Percentiles rank a stretch among this genome's conserved stretches.
These are phyloP conservation scores for Colletotrichum gloeosporioides DNA, from an alignment of 2,329 filamentous ascomycete species.

Conservation along the genomic window DNA sequence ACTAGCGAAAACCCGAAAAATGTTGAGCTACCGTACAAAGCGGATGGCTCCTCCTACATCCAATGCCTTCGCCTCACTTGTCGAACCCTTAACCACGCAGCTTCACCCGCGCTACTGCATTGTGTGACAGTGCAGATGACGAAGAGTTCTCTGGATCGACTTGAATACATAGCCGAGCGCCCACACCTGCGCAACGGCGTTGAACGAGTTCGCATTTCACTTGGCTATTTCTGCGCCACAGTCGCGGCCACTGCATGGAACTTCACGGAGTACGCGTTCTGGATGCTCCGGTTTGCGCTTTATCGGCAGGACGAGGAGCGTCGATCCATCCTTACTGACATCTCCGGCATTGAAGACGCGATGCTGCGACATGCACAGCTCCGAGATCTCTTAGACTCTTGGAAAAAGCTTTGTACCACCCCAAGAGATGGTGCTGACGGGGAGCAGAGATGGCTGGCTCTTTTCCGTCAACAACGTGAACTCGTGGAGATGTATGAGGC, in stretches of 20 bases:
- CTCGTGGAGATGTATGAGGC: neutral
- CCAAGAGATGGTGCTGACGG: neutral
- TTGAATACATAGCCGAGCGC: fast-evolving
- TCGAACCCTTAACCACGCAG: fast-evolving
- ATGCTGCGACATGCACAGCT: no score
- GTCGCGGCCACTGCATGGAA: fast-evolving
- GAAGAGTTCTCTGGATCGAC: neutral
- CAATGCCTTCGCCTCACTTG: neutral
- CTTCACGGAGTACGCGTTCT: neutral
- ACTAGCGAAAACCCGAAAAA: fast-evolving
- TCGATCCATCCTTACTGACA: no score
- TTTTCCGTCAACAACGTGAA: neutral
- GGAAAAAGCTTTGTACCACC: fast-evolving
- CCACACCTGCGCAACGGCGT: neutral
- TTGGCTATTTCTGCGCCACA: neutral
- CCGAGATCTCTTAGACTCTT: neutral
- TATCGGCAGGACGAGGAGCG: neutral
- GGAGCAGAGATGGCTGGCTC: neutral
- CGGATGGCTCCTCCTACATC: neutral
- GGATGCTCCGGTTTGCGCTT: neutral
- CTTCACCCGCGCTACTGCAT: neutral
- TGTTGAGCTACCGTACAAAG: no score
- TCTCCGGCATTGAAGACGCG: no score
- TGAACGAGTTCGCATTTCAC: neutral
- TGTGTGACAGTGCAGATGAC: neutral